A percentile compares a stretch with the other conserved stretches of the same genome.
Conservation (phyloP, 2,329 filamentous ascomycete species). For the Cercospora sp. region DNA sequence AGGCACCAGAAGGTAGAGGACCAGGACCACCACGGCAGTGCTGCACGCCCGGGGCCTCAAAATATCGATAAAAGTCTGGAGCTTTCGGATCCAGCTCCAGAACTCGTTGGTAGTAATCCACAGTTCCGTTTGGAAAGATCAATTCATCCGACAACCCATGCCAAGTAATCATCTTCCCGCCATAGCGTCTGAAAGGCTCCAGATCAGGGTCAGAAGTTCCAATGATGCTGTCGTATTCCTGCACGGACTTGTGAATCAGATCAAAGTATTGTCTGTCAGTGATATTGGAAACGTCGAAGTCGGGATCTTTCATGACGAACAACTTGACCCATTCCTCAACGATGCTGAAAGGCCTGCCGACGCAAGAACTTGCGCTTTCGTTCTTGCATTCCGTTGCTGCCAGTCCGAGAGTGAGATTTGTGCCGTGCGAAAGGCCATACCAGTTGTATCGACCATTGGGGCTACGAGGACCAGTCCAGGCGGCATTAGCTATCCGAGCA, state of each 20-base stretch:
- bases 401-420: constrained; percentile 27
- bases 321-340: constrained; percentile 38
- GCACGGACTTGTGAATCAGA: constrained; percentile 25
- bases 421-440: constrained; percentile 34
- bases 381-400: constrained; percentile 31
- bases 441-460: constrained; percentile 32
- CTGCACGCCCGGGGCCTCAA: constrained; percentile 42
- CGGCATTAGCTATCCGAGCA: constrained; percentile 35
- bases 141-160: constrained; percentile 45
- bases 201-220: constrained; percentile 44
- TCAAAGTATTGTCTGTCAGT: constrained; percentile 32
- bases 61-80: constrained; percentile 42
- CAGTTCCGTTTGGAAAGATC: constrained; percentile 42
- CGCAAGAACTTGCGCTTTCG: constrained; percentile 24
- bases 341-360: constrained; percentile 33
- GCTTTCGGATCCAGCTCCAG: constrained; percentile 31
- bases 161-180: constrained; percentile 48
- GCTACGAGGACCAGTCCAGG: constrained; percentile 38
- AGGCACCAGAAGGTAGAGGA: constrained; percentile 24
- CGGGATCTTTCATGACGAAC: constrained; percentile 39
- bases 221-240: constrained; percentile 41
- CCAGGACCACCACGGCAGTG: constrained; percentile 42
- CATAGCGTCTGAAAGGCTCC: constrained; percentile 38
- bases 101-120: constrained; percentile 43
- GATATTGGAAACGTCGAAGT: constrained; percentile 38